Conservation (phyloP, 495 filamentous ascomycete species). For the Sabuloglossum arenarium region DNA sequence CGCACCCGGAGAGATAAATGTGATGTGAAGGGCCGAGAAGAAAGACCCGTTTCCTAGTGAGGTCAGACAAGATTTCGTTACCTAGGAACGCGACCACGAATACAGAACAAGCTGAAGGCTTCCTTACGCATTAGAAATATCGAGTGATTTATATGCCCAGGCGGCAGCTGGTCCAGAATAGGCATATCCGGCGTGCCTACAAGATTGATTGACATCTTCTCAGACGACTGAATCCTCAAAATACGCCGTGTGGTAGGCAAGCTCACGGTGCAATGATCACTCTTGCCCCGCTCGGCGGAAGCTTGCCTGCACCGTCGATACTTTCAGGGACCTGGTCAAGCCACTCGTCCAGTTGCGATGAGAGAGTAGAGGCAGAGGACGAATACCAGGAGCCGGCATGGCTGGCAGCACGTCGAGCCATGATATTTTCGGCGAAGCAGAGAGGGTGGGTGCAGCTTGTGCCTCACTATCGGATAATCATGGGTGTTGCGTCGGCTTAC, state of each 20-base stretch:
- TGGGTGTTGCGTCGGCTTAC: neutral
- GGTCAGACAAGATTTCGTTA: neutral
- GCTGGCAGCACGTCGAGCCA: constrained; percentile 21
- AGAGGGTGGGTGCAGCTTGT: too few relatives aligned
- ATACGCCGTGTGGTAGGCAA: constrained; percentile 7
- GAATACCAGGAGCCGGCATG: constrained; percentile 83
- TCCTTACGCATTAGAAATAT: constrained; percentile 55
- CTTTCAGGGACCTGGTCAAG: constrained; percentile 47
- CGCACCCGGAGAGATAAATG: constrained; percentile 54
- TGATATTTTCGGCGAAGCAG: neutral
- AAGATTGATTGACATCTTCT: constrained; percentile 10
- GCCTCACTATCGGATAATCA: neutral
- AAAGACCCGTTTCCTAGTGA: constrained; percentile 64
- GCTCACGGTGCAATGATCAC: constrained; percentile 91
- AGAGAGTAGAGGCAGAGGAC: constrained; percentile 32
- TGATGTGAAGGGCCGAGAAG: constrained; percentile 89
- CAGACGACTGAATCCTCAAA: neutral
- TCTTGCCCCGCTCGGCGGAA: constrained; percentile 61
- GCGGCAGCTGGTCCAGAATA: constrained; percentile 90
- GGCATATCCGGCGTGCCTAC: constrained; percentile 83
- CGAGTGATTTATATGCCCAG: constrained; percentile 82
- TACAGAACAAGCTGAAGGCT: neutral
- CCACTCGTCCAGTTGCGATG: constrained; percentile 55
- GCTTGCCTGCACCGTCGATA: constrained; percentile 30
- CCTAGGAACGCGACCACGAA: too few relatives aligned